Conservation (phyloP, 495 filamentous ascomycete genomes). For the Viridothelium virens region DNA sequence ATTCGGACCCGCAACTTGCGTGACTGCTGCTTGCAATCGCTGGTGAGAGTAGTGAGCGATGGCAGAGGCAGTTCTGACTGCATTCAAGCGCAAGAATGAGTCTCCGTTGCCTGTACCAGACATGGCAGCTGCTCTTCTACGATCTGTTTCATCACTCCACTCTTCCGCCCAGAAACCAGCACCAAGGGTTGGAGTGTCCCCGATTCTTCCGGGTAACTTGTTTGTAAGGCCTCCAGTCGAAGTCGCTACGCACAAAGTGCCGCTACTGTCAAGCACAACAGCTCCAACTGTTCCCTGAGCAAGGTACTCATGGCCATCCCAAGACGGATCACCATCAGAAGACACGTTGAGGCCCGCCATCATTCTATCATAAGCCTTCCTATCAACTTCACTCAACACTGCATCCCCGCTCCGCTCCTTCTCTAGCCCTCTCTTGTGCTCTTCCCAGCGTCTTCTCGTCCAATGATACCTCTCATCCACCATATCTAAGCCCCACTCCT, state of each 20-base stretch:
- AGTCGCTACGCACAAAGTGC: slow-evolving; percentile 69
- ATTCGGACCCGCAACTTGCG: slow-evolving; percentile 55
- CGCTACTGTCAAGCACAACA: slow-evolving; percentile 66
- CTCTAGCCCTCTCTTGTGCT: slow-evolving; percentile 62
- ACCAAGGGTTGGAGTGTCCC: slow-evolving; percentile 79
- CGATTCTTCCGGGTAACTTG: slow-evolving; percentile 75
- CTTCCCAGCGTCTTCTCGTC: slow-evolving; percentile 72
- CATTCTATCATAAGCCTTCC: slow-evolving; percentile 17
- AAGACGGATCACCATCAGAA: slow-evolving; percentile 25
- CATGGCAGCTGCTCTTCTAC: slow-evolving; percentile 47
- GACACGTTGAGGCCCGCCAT: neutral
- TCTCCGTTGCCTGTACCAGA: slow-evolving; percentile 90
- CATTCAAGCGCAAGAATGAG: slow-evolving; percentile 70
- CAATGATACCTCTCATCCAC: slow-evolving; percentile 68
- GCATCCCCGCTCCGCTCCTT: slow-evolving; percentile 36
- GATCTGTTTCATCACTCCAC: slow-evolving; percentile 45
- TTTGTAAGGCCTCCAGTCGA: slow-evolving; percentile 87
- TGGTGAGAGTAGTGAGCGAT: slow-evolving; percentile 57
- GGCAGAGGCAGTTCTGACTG: slow-evolving; percentile 62
- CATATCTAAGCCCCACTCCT: slow-evolving; percentile 59
- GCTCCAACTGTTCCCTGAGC: slow-evolving; percentile 81
- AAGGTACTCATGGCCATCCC: slow-evolving; percentile 52
- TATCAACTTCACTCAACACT: slow-evolving; percentile 4
- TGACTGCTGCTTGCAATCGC: slow-evolving; percentile 42
- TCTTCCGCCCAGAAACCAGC: slow-evolving; percentile 88